Conservation (phyloP, 768 basidiomycete species). For the Lyophyllum shimeji region DNA sequence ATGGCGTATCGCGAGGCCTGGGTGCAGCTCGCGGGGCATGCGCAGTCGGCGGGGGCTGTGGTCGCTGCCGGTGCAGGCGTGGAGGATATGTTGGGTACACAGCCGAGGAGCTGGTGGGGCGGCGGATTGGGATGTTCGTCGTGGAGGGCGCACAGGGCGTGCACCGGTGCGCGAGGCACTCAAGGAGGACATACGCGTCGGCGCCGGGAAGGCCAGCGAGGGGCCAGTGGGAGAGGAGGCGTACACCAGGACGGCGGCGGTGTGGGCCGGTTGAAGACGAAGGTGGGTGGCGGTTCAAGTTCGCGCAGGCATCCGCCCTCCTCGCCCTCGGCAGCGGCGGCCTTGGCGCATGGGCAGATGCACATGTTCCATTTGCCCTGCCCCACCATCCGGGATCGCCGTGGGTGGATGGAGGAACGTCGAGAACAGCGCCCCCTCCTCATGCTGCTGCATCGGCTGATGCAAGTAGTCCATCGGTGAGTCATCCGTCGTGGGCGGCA, state of each 20-base stretch:
- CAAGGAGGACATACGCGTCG: slow-evolving; percentile 17
- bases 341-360: slow-evolving; percentile 86
- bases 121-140: slow-evolving; percentile 39
- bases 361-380: slow-evolving; percentile 3
- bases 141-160: slow-evolving; percentile 21
- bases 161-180: slow-evolving; percentile 1
- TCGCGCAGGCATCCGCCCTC: slow-evolving; percentile 96
- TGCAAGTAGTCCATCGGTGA: slow-evolving; percentile 80
- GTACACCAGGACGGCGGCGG: slow-evolving; percentile 21
- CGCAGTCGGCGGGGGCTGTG: slow-evolving; percentile 41
- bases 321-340: slow-evolving; percentile 94
- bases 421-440: slow-evolving; percentile 59
- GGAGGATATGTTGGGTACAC: slow-evolving; percentile 64
- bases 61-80: slow-evolving; percentile 50
- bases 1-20: slow-evolving; percentile 47
- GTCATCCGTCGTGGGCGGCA: slow-evolving; percentile 54
- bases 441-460: slow-evolving; percentile 59
- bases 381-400: slow-evolving; percentile 37
- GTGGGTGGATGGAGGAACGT: slow-evolving; percentile 47
- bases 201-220: slow-evolving; percentile 18
- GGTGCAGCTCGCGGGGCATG: slow-evolving; percentile 41
- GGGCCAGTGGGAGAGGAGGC: slow-evolving; percentile 16
- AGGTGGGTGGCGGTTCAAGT: slow-evolving; percentile 64
- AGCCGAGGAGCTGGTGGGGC: slow-evolving; percentile 52
- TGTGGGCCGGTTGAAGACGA: slow-evolving; percentile 37